Conservation (phyloP, 352 stramenopile genomes). For the Phytophthora palmivora region DNA sequence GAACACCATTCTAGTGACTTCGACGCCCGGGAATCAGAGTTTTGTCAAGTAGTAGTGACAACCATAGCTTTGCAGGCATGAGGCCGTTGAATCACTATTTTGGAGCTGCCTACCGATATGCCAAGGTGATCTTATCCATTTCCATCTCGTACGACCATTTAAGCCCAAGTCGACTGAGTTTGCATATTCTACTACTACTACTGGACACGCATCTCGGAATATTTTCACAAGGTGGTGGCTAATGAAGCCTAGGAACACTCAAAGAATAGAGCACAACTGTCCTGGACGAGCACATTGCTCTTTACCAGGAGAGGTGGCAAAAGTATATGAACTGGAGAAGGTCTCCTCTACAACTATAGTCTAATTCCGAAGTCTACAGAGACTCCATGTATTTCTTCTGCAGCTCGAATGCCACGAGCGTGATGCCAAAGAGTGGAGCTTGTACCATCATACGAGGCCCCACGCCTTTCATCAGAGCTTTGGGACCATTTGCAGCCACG, state of each 20-base stretch:
- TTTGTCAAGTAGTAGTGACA: no score
- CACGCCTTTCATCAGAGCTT: conserved; percentile 87
- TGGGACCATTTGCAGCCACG: conserved; percentile 75
- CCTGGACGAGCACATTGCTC: conserved; percentile 13
- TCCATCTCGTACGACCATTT: no score
- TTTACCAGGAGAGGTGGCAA: conserved; percentile 9
- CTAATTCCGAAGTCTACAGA: conserved; percentile 36
- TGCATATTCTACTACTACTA: no score
- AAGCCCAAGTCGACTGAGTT: no score
- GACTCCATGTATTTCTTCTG: conserved; percentile 91
- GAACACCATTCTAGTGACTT: conserved; percentile 1
- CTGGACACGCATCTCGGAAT: no score
- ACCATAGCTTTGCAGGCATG: no score
- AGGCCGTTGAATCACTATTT: no score
- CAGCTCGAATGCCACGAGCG: conserved; percentile 85
- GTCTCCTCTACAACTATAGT: conserved; percentile 7
- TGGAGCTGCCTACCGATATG: no score
- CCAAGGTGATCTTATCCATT: no score
- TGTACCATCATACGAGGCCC: conserved; percentile 90
- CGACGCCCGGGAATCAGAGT: no score
- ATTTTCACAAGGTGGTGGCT: not conserved
- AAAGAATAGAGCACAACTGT: conserved; percentile 21
- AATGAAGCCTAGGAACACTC: conserved; percentile 8
- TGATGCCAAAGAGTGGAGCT: conserved; percentile 87
- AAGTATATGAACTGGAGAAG: conserved; percentile 18